A percentile compares a stretch with the other conserved stretches of the same genome.
These are phyloP conservation scores for Pseudopithomyces chartarum DNA, from an alignment of 2,329 filamentous ascomycete genomes.

Conservation along the genomic window DNA sequence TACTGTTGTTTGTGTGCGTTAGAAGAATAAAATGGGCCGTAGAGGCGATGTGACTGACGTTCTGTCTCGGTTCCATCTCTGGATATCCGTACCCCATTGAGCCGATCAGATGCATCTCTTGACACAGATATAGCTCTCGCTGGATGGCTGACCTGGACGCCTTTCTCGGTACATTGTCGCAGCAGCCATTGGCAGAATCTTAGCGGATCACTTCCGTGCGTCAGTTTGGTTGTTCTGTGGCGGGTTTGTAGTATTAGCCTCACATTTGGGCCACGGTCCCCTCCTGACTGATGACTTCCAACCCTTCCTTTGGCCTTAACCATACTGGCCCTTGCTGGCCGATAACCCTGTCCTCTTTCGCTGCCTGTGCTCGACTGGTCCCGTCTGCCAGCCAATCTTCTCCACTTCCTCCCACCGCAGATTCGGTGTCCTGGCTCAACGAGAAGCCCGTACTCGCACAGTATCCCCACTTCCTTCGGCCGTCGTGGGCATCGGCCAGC, in stretches of 20 bases:
- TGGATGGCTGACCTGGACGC: constrained; percentile 70
- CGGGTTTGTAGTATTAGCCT: constrained; percentile 27
- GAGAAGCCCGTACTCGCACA: constrained; percentile 60
- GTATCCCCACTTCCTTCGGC: constrained; percentile 64
- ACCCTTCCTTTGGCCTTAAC: constrained; percentile 62
- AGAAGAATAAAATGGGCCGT: background rate
- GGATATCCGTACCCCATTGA: constrained; percentile 60
- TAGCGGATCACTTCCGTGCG: constrained; percentile 63
- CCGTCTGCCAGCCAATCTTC: constrained; percentile 72
- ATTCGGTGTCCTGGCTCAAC: constrained; percentile 57
- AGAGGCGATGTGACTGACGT: constrained; percentile 20
- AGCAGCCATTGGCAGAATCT: constrained; percentile 70
- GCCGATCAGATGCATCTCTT: constrained; percentile 55
- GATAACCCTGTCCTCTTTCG: constrained; percentile 42
- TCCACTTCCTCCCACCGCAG: constrained; percentile 51
- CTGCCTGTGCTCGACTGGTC: constrained; percentile 63
- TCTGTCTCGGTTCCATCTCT: constrained; percentile 53
- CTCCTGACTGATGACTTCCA: constrained; percentile 67
- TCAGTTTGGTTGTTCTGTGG: constrained; percentile 7
- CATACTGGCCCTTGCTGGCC: constrained; percentile 56
- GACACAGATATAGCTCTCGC: constrained; percentile 60
- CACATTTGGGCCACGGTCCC: constrained; percentile 69
- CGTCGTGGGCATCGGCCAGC: constrained; percentile 65
- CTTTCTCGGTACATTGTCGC: constrained; percentile 59
- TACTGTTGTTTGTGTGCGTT: constrained; percentile 45